Conservation (phyloP, 1,284 basidiomycete species). For the Cryptococcus sp. region DNA sequence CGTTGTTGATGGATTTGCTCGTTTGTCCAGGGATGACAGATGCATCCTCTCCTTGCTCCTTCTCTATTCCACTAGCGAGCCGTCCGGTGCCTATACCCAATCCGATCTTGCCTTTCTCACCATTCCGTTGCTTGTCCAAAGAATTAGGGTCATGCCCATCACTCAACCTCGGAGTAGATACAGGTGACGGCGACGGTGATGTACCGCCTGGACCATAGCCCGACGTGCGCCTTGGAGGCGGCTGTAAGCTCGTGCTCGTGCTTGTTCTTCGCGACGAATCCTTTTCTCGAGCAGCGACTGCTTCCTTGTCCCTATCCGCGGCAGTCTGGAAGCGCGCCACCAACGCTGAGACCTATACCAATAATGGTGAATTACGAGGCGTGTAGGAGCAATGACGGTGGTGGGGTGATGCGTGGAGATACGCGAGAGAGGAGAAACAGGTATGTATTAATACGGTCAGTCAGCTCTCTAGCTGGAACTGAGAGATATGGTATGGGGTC, state of each 20-base stretch:
- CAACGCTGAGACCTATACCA: conserved; percentile 33
- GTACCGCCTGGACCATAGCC: no score
- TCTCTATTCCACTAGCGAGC: no score
- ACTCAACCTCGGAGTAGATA: background rate
- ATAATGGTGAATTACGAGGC: background rate
- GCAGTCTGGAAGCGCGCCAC: conserved; percentile 41
- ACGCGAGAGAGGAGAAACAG: background rate
- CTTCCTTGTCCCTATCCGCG: conserved; percentile 29
- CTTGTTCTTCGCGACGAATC: conserved; percentile 10
- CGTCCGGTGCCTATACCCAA: background rate
- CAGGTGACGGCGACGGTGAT: background rate
- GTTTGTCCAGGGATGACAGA: background rate
- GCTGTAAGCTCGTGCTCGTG: background rate
- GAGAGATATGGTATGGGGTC: background rate
- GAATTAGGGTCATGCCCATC: background rate
- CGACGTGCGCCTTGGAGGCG: conserved; percentile 6
- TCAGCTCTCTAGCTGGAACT: background rate
- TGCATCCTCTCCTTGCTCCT: background rate
- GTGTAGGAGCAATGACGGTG: background rate
- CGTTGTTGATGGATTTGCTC: no score
- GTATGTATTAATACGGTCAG: background rate
- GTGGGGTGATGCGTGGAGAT: background rate
- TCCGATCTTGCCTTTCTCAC: background rate
- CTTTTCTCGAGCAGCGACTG: conserved; percentile 10
- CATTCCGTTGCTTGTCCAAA: background rate